Percentiles rank a stretch among this genome's conserved stretches.
Conservation (phyloP, 345 rosid genomes). For the Camelina neglecta region DNA sequence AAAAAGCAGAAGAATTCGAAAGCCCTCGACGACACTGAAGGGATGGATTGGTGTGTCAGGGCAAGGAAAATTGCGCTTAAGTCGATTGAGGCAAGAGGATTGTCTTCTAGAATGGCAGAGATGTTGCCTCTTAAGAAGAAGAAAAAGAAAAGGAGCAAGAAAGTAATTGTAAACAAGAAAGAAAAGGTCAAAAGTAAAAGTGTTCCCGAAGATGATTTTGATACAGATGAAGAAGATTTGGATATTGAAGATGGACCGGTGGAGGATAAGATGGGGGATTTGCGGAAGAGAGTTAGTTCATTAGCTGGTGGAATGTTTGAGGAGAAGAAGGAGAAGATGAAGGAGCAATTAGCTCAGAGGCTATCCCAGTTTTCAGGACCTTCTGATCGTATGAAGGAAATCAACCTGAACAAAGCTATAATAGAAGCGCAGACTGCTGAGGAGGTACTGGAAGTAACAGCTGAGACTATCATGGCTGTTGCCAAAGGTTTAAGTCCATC, state of each 20-base stretch:
- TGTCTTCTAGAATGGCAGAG: slow-evolving; percentile 57
- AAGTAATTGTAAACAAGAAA: slow-evolving; percentile 43
- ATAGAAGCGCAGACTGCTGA: slow-evolving; percentile 85
- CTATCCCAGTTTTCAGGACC: slow-evolving; percentile 78
- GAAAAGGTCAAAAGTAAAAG: slow-evolving; percentile 46
- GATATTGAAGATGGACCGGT: slow-evolving; percentile 41
- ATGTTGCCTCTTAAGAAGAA: slow-evolving; percentile 60
- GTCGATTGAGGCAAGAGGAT: slow-evolving; percentile 77
- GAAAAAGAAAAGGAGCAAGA: slow-evolving; percentile 59
- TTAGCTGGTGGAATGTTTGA: slow-evolving; percentile 76
- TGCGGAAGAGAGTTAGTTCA: slow-evolving; percentile 56
- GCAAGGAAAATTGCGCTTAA: slow-evolving; percentile 78
- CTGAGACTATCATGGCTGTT: slow-evolving; percentile 77
- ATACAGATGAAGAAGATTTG: slow-evolving; percentile 47
- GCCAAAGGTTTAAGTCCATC: slow-evolving; percentile 91
- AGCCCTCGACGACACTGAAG: slow-evolving; percentile 58
- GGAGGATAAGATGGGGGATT: slow-evolving; percentile 45
- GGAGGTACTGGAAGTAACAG: slow-evolving; percentile 69
- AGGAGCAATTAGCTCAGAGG: slow-evolving; percentile 71
- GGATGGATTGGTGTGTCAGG: slow-evolving; percentile 94
- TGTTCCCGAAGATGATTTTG: slow-evolving; percentile 49
- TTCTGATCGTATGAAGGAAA: slow-evolving; percentile 75
- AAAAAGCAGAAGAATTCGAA: slow-evolving; percentile 55
- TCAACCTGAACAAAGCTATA: slow-evolving; percentile 70
- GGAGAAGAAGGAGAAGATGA: slow-evolving; percentile 64